These are phyloP conservation scores for Hibiscus trionum DNA, from an alignment of 345 rosid species.

Conservation along the genomic window DNA sequence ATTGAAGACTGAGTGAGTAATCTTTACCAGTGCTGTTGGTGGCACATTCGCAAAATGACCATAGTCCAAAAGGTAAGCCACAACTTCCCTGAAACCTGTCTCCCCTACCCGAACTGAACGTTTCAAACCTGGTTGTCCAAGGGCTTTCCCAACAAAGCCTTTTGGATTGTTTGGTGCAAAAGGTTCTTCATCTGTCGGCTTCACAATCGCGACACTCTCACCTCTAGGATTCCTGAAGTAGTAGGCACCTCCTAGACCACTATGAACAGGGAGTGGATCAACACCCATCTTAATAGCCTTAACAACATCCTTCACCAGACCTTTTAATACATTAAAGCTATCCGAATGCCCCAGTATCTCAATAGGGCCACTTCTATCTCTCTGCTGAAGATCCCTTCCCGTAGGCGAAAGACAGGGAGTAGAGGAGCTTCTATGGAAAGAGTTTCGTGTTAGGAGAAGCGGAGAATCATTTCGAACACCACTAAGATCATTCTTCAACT, in stretches of 20 bases:
- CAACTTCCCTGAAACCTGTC: slow-evolving; percentile 94
- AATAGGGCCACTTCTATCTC: slow-evolving; percentile 76
- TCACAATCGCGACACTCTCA: slow-evolving; percentile 81
- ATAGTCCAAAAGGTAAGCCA: slow-evolving; percentile 89
- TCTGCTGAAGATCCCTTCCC: slow-evolving; percentile 71
- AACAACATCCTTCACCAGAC: slow-evolving; percentile 60
- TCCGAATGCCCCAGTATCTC: slow-evolving; percentile 72
- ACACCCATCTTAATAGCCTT: slow-evolving; percentile 88
- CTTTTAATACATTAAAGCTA: slow-evolving; percentile 38
- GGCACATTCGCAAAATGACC: slow-evolving; percentile 88
- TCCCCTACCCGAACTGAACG: slow-evolving; percentile 95
- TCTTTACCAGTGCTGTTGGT: slow-evolving; percentile 90
- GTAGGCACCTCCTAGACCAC: slow-evolving; percentile 98
- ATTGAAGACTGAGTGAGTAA: slow-evolving; percentile 84
- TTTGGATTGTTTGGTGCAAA: slow-evolving; percentile 80
- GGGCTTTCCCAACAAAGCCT: slow-evolving; percentile 95
- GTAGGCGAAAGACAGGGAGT: slow-evolving; percentile 98
- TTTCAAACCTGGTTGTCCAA: slow-evolving; percentile 92
- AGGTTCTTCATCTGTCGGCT: slow-evolving; percentile 98
- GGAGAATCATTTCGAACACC: slow-evolving; percentile 85
- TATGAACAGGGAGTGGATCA: slow-evolving; percentile 63
- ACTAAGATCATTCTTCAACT: slow-evolving; percentile 81
- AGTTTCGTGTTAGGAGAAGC: slow-evolving; percentile 69
- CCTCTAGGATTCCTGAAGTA: slow-evolving; percentile 68
- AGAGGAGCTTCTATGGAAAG: slow-evolving; percentile 79